phyloP scores from a whole-genome alignment of 202 grass and related monocot genomes.

The Schoenoplectus tabernaemontani region DNA sequence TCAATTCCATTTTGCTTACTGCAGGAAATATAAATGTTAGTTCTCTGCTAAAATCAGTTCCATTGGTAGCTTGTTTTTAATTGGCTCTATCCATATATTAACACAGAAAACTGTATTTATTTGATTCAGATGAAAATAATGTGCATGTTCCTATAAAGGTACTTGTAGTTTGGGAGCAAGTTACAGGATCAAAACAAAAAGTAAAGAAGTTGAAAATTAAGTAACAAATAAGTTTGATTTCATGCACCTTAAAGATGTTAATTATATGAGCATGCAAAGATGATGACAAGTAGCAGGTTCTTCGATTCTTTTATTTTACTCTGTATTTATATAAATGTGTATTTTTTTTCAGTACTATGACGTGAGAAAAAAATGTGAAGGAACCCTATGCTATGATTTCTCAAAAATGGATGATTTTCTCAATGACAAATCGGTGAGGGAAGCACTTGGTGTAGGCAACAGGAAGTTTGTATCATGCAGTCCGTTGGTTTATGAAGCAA shows the following conservation, averaged over 20 bases:
- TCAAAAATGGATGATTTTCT: conserved; percentile 70
- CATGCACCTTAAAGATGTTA: background rate
- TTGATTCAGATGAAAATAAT: background rate
- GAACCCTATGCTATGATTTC: conserved; percentile 85
- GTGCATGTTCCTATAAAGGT: background rate
- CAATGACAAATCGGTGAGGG: conserved; percentile 50
- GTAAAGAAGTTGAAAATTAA: background rate
- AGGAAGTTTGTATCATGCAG: conserved; percentile 81
- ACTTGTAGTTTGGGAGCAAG: background rate
- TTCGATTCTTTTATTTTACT: background rate
- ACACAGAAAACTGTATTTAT: background rate
- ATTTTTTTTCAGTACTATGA: conserved; percentile 60
- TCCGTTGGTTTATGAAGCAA: conserved; percentile 63
- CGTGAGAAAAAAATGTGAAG: conserved; percentile 61
- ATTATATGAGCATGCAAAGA: background rate
- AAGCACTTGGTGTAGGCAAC: conserved; percentile 73
- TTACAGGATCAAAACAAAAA: background rate
- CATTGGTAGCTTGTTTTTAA: background rate
- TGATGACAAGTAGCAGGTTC: background rate
- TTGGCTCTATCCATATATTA: background rate
- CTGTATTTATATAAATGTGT: background rate
- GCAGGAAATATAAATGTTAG: conserved; percentile 81
- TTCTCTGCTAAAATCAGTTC: background rate
- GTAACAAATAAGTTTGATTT: background rate
- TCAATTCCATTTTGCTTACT: conserved; percentile 54